These are phyloP conservation scores for Kwoniella sp. DNA, from an alignment of 768 basidiomycete genomes.

Conservation along the genomic window DNA sequence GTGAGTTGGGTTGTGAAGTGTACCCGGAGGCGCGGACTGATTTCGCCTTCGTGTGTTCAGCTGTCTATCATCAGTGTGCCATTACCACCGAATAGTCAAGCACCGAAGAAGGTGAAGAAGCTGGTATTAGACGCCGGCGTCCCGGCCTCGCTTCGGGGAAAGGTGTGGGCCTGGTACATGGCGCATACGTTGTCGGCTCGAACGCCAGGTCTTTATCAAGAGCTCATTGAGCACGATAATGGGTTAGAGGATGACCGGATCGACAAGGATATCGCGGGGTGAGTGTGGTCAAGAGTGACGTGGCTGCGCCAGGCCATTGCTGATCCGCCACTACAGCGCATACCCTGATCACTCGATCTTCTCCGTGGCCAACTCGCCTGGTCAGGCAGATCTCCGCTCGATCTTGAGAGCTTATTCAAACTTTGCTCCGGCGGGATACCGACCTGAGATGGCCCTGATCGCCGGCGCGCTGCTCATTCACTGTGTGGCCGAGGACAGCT, in stretches of 20 bases:
- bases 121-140: constrained; percentile 37
- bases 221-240: constrained; percentile 38
- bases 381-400: constrained; percentile 32
- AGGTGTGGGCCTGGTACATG: constrained; percentile 48
- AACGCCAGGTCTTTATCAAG: constrained; percentile 35
- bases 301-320: no score
- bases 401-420: constrained; percentile 38
- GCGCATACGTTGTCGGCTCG: constrained; percentile 23
- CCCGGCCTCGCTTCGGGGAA: constrained; percentile 38
- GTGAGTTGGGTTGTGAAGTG: constrained; percentile 16
- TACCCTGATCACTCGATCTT: constrained; percentile 42
- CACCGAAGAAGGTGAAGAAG: constrained; percentile 43
- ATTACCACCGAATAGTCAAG: constrained; percentile 13
- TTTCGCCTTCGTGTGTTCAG: constrained; percentile 5
- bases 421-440: constrained; percentile 30
- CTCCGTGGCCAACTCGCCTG: constrained; percentile 24
- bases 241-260: constrained; percentile 27
- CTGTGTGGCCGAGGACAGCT: constrained; percentile 45
- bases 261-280: constrained; percentile 33
- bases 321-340: no score
- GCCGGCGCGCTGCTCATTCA: constrained; percentile 42
- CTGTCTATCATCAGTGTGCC: constrained; percentile 36
- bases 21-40: constrained; percentile 1
- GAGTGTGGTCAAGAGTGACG: no score
- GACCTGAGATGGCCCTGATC: constrained; percentile 35